Base-by-base conservation (phyloP, 306 rosid species). In the Amphicarpaea edgeworthii region DNA sequence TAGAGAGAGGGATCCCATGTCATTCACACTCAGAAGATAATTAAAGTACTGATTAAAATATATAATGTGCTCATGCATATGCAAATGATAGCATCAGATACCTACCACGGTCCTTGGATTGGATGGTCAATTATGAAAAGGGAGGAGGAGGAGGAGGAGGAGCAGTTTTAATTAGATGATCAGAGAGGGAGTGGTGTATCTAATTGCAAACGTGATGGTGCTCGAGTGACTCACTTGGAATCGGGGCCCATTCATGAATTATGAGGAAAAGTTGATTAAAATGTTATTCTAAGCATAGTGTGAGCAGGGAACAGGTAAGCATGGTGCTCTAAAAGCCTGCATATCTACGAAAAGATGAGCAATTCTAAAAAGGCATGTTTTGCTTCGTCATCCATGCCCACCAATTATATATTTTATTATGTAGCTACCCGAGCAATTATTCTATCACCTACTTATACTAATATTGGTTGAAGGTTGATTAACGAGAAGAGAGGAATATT, bases 281-380 rank as follows among this genome's bases (percentile, higher is more conserved):
- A 68, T 57, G 75, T 63, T 78, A 79, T 79, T 72, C 62, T 57
- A 61, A 73, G 14, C 45, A 47, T 58, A 34, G 86, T 82, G 86
- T 82, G 85, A 80, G 68, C 66, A 76, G 87, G 85, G 84, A 83
- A 84, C 92, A 83, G 85, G 92, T 87, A 68, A 86, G 91, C 91
- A 83, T 86, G 92, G 88, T 79, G 86, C 81, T 81, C 70, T 81
- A 79, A 82, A 86, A 88, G 90, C 78, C 88, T 84, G 90, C 90
- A 84, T 77, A 86, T 86, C 88, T 85, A 81, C 92, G 20, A 89
- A 86, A 87, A 83, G 88, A 84, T 80, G 86, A 91, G 84, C 84
- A 81, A 64, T 51, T 0, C n/a, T 8, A 84, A 83, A 79, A 79
- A 67, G 83, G 76, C 83, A 73, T 79, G 84, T 79, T 88, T 77